Evolutionary conservation across 352 stramenopile genomes (phyloP).

Genomic region (Saprolegnia diclina): DNA sequence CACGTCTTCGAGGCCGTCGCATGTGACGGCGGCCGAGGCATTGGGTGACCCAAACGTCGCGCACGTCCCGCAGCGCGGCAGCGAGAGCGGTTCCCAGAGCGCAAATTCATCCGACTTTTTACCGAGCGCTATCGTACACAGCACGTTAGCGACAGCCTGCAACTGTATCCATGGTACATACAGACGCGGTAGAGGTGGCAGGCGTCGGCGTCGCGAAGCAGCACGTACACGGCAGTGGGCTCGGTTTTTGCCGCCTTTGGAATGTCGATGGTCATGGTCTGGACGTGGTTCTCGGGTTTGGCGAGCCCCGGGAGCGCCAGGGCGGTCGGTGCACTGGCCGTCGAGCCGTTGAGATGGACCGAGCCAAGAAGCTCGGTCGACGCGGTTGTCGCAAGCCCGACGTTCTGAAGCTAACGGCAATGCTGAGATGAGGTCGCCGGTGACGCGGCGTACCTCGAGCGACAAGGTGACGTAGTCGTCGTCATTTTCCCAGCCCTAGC

Average conservation of each 20-base stretch:
- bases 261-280: slow-evolving; percentile 27
- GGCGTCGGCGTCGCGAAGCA: slow-evolving; percentile 43
- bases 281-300: background rate
- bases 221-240: slow-evolving; percentile 33
- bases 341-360: background rate
- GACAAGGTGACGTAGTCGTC: slow-evolving; percentile 35
- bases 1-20: background rate
- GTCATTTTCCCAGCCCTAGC: slow-evolving; percentile 37
- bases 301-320: background rate
- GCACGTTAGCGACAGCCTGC: background rate
- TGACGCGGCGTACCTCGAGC: slow-evolving; percentile 34
- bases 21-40: background rate
- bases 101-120: slow-evolving; percentile 26
- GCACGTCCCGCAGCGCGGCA: slow-evolving; percentile 51
- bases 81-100: slow-evolving; percentile 38
- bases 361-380: background rate
- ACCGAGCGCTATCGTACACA: slow-evolving; percentile 25
- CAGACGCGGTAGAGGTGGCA: slow-evolving; percentile 58
- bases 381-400: background rate
- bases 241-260: slow-evolving; percentile 9
- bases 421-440: background rate
- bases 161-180: slow-evolving; percentile 30
- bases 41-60: slow-evolving; percentile 35
- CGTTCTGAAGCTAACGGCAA: background rate
- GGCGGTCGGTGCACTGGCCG: background rate